Evolutionary conservation across 768 basidiomycete species (phyloP), one percentile per base, ranked within the genome.

Genomic region (Grammothele lineata): DNA sequence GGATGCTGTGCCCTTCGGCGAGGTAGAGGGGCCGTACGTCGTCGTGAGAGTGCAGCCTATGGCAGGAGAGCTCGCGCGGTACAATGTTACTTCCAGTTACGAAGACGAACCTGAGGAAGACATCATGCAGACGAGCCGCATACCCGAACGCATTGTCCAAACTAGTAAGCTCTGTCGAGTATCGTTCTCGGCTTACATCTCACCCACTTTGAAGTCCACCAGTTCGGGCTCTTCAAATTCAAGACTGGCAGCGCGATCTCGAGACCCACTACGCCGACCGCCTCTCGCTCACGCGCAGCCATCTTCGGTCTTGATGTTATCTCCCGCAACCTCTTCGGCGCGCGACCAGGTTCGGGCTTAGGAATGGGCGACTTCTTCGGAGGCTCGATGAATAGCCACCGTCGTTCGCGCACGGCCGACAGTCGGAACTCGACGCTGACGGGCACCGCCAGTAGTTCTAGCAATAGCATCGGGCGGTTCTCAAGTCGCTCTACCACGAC

Each of bases 291-390:
- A 15, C 72, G 79, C 52, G 87, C 83, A 2, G 81, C 86, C n/a
- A 89, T 92, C 41, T 92, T 95, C 61, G 83, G 88, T 26, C 73
- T 97, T 43, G 93, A 97, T 59, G 86, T 81, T 17, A 85, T 97
- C 56, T 92, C 91, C 17, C 80, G 91, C 36, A 93, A 92, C 64
- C 74, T 97, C 23, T 94, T 96, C 67, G 81, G 77, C 57, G 62
- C 78, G 5, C 78, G 81, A 2, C 76, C 85, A 24, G 87, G 83
- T 8, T 78, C 78, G 10, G 70, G 35, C 6, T n/a, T n/a, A n/a
- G 18, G 80, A 8, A 81, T 83, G 68, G 78, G 77, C 25, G 90
- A 93, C 53, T 72, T 91, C 46, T 91, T 92, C 60, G 77, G 82
- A 24, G 81, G 80, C 4, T 83, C 85, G 0, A 78, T 86, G 27